phyloP scores from a whole-genome alignment of 148 eudicot genomes.

The Salicornia ramosissima region DNA sequence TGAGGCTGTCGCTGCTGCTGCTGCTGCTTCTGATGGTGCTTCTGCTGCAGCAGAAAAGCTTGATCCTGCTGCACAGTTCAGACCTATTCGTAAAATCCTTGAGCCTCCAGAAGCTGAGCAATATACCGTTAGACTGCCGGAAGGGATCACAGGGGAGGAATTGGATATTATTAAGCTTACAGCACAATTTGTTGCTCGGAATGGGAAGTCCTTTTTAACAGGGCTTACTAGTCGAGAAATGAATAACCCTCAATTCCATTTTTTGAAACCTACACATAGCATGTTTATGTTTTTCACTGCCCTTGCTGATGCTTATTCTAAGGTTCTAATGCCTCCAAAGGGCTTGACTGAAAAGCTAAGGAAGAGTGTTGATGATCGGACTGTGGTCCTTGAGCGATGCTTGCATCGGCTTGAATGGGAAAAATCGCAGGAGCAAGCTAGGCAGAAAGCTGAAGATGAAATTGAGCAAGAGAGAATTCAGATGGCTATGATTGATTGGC shows the following conservation, averaged over 20 bases:
- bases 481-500: conserved; percentile 92
- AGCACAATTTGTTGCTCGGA: conserved; percentile 75
- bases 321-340: conserved; percentile 76
- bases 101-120: conserved; percentile 86
- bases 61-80: conserved; percentile 62
- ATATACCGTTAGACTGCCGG: conserved; percentile 72
- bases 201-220: conserved; percentile 68
- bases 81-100: conserved; percentile 60
- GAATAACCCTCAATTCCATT: conserved; percentile 71
- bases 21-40: conserved; percentile 32
- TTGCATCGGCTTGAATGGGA: conserved; percentile 77
- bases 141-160: conserved; percentile 83
- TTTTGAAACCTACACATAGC: conserved; percentile 74
- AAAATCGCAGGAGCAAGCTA: conserved; percentile 74
- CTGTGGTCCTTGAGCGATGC: conserved; percentile 69
- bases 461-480: conserved; percentile 69
- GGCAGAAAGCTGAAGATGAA: conserved; percentile 82
- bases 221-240: conserved; percentile 68
- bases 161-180: conserved; percentile 77
- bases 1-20: conserved; percentile 33
- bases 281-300: conserved; percentile 82
- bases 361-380: conserved; percentile 56
- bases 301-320: conserved; percentile 79
- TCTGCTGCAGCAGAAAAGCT: conserved; percentile 38
- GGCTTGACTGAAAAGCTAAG: conserved; percentile 63